Evolutionary conservation across 306 rosid genomes (phyloP), one percentile per base, ranked within the genome.

Genomic region (Inga leiocalycina): DNA sequence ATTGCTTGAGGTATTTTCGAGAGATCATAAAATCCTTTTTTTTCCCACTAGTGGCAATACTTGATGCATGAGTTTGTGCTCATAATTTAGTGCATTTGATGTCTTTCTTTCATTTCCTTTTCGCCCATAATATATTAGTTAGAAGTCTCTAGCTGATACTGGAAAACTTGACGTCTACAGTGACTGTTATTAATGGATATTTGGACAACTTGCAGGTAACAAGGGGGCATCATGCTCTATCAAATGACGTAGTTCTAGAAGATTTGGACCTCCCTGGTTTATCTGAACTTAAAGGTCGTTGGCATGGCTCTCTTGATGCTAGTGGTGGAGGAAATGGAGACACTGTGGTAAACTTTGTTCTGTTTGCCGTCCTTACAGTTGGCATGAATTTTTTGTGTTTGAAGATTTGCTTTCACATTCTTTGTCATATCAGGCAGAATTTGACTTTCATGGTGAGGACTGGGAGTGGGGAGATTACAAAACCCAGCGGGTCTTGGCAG

Each of bases 401-500:
- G 54, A 62, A 71, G 80, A 79, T 74, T 54, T 68, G 59, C 71
- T 70, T 88, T 81, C 84, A 84, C 79, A 68, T 85, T 81, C 17
- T 83, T 35, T 73, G 30, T 52, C 56, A 78, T 77, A 79, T 86
- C 93, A 95, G 98, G 97, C 97, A 72, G 97, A 95, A 75, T 95
- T 95, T 85, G 98, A 95, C 82, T 93, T 95, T 81, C 94, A 86
- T 32, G 98, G 98, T 65, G 97, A 93, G 86, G 98, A 93, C 75
- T 95, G 98, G 98, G 98, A 95, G 79, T 95, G 98, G 98, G 98
- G 98, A 85, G 89, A 94, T 87, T 93, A 93, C 88, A 93, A 95
- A 90, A 91, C 95, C 72, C 97, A 95, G 84, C 97, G 90, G 62
- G 93, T 95, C 82, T 84, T 86, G 82, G 97, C 98, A 8, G 97